These are phyloP conservation scores for Pythium pyrilobum DNA, from an alignment of 352 stramenopile species.

Conservation along the genomic window DNA sequence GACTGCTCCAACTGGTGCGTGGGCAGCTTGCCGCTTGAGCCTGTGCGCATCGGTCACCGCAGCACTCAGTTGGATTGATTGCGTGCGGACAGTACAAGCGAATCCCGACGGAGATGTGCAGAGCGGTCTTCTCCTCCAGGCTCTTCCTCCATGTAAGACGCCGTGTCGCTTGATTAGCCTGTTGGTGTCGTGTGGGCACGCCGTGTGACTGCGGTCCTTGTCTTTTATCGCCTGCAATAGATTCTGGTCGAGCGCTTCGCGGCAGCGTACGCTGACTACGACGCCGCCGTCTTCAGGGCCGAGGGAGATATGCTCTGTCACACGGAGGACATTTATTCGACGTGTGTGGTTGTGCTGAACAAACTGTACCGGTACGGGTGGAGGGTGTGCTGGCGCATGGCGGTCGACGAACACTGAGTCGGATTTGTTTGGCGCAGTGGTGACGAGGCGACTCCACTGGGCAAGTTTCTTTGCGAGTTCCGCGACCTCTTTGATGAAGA, in stretches of 20 bases:
- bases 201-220: too few species aligned
- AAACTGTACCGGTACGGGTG: slow-evolving; percentile 40
- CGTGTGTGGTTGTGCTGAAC: slow-evolving; percentile 36
- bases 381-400: background rate
- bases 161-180: too few species aligned
- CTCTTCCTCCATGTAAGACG: slow-evolving; percentile 67
- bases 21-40: too few species aligned
- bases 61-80: too few species aligned
- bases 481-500: slow-evolving; percentile 44
- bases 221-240: too few species aligned
- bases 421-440: background rate
- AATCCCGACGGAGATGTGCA: slow-evolving; percentile 27
- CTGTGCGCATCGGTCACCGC: too few species aligned
- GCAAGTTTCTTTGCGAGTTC: slow-evolving; percentile 44
- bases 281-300: slow-evolving; percentile 60
- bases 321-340: slow-evolving; percentile 48
- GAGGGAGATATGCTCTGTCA: slow-evolving; percentile 64
- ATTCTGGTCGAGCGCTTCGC: slow-evolving; percentile 61
- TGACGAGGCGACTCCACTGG: slow-evolving; percentile 25
- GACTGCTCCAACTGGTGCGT: slow-evolving; percentile 52
- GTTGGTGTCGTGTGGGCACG: too few species aligned
- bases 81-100: slow-evolving; percentile 12
- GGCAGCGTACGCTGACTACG: slow-evolving; percentile 36
- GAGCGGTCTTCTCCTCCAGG: slow-evolving; percentile 45
- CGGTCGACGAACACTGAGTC: too few species aligned